These are phyloP conservation scores for Beta macrorhiza DNA, from an alignment of 179 eudicot species.

Conservation along the genomic window DNA sequence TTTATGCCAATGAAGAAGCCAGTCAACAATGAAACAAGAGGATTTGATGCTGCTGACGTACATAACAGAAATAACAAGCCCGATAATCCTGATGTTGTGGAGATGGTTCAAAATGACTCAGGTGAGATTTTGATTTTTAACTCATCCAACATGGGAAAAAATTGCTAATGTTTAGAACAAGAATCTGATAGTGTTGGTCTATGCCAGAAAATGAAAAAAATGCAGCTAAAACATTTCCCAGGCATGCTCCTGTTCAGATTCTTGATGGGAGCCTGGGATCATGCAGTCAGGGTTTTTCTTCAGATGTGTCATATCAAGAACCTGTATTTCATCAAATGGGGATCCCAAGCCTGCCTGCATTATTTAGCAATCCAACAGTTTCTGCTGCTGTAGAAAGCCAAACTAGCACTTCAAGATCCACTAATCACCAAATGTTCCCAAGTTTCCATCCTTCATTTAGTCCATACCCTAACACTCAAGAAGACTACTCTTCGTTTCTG, in stretches of 20 bases:
- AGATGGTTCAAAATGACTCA: constrained; percentile 38
- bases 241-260: constrained; percentile 82
- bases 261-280: constrained; percentile 64
- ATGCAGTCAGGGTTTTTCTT: constrained; percentile 41
- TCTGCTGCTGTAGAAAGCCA: constrained; percentile 55
- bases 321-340: constrained; percentile 45
- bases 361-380: constrained; percentile 39
- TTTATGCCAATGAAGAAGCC: constrained; percentile 39
- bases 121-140: constrained; percentile 29
- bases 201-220: constrained; percentile 42
- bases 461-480: constrained; percentile 48
- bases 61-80: constrained; percentile 29
- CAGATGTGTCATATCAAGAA: constrained; percentile 53
- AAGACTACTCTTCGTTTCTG: constrained; percentile 53
- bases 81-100: constrained; percentile 36
- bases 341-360: constrained; percentile 43
- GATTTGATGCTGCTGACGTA: constrained; percentile 37
- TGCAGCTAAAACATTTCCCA: constrained; percentile 53
- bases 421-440: constrained; percentile 43
- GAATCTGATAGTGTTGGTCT: constrained; percentile 28
- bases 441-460: constrained; percentile 55
- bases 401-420: constrained; percentile 46
- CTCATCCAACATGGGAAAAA: constrained; percentile 18
- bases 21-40: constrained; percentile 33
- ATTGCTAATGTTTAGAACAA: constrained; percentile 4